Percentiles rank a stretch among this genome's conserved stretches.
phyloP scores from a whole-genome alignment of 805 yeast genomes.

The Wickerhamiella azyma region DNA sequence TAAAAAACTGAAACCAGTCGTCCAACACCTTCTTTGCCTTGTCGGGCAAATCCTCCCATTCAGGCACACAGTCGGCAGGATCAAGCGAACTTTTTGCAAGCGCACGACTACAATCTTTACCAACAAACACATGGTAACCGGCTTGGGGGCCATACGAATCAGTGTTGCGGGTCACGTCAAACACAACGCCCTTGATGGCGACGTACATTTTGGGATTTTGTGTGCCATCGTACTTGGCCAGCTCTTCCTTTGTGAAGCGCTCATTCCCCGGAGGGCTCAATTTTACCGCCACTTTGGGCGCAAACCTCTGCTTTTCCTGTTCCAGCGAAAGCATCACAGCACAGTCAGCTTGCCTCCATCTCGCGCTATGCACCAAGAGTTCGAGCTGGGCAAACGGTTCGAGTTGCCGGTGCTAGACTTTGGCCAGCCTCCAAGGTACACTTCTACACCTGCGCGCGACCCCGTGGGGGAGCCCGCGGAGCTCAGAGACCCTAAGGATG shows the following conservation, averaged over 20 bases:
- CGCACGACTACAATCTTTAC: conserved; percentile 65
- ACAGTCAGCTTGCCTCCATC: too few relatives aligned
- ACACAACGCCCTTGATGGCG: conserved; percentile 61
- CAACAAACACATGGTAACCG: conserved; percentile 58
- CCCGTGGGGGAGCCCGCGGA: too few relatives aligned
- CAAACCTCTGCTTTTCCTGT: conserved; percentile 27
- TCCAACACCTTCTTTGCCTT: conserved; percentile 48
- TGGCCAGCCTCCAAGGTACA: too few relatives aligned
- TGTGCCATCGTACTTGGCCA: conserved; percentile 36
- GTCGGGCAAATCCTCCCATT: conserved; percentile 34
- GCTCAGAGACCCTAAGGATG: too few relatives aligned
- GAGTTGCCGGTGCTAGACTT: too few relatives aligned
- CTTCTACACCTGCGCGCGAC: too few relatives aligned
- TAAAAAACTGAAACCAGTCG: conserved; percentile 61
- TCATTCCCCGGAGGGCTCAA: conserved; percentile 39
- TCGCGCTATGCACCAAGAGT: too few relatives aligned
- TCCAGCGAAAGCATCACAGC: conserved; percentile 5
- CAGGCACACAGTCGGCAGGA: conserved; percentile 35
- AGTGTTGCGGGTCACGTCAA: conserved; percentile 57
- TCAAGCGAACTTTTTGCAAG: conserved; percentile 53
- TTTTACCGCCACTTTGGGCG: conserved; percentile 41
- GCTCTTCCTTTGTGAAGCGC: conserved; percentile 31
- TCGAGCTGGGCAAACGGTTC: too few relatives aligned
- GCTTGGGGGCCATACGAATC: conserved; percentile 67
- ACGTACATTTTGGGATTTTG: conserved; percentile 40